Base-by-base conservation (phyloP, 371 early-diverging fungal species). In the Haplosporangium sp. region DNA sequence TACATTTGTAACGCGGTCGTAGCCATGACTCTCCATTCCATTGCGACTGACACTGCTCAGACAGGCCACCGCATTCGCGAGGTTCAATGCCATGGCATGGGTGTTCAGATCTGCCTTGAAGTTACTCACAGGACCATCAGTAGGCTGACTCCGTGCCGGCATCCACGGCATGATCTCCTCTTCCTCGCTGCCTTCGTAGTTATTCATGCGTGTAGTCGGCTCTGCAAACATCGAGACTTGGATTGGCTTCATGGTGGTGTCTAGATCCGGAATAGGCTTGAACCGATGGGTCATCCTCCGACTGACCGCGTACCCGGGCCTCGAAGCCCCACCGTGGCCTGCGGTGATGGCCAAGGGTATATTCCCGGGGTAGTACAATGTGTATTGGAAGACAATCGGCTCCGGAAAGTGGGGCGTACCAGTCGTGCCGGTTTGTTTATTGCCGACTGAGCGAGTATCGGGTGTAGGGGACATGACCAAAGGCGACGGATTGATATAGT, bases 311-410 rank as follows among this genome's bases (percentile, higher is more conserved):
- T 60, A 8, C 36, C 71, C 77, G 5, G 77, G 71, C 11, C 4
- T 14, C 6, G 42, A 10, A 3, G 57, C 54, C 6, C 77, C 77
- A 5, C 71, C 71, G 50, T 76, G 77, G 1, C 77, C 77, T 0
- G 77, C 71, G 7, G 72, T 71, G 61, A 71, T 59, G 54, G 71
- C 64, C 43, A 76, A 55, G 6, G 71, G 67, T 9, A 76, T 63
- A 55, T 76, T 76, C 1, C 77, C 77, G 7, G 77, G 77, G 38
- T 76, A 76, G 37, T 76, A 76, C 23, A 76, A 40, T 1, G 71
- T 71, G 64, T 62, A 70, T 36, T 76, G 71, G 43, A 54, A 76
- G 5, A 67, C 67, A 12, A 76, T 76, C 38, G 77, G 77, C 8
- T 64, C 71, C 20, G 64, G 64, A 54, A 60, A 55, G 12, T 38